Base-by-base conservation (phyloP, 768 basidiomycete genomes). In the Macrolepiota fuliginosa region DNA sequence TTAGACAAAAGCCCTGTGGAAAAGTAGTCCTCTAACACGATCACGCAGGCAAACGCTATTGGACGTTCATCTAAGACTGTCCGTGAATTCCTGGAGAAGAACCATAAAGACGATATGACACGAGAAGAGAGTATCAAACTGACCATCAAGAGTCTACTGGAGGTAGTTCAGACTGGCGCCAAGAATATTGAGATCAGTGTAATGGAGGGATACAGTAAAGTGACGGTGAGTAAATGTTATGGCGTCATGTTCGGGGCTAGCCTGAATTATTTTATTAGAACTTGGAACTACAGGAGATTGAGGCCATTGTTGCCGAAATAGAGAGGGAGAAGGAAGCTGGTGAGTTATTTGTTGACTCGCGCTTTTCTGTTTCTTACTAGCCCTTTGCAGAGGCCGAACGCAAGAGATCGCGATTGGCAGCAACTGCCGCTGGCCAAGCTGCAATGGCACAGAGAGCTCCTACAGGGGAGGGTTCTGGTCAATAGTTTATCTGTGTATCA, bases 161-260 rank as follows among this genome's bases (percentile, higher is more conserved):
- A 99, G 74, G 96, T 99, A 39, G 97, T 99, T 7, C 97, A 98
- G 77, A 98, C 97, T 1, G 97, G 97, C n/a, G 97, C 97, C 4
- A 98, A 98, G 81, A 99, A 99, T 75, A 98, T 99, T 64, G 97
- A 99, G 74, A 94, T 99, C 68, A 95, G 91, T 64, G 92, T 98
- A 49, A 96, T 98, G 93, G 95, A 97, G 71, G 85, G 89, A 63
- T 98, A 94, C 72, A 92, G 93, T 62, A 91, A 95, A 77, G 86
- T 96, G 58, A 92, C 93, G 49, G 96, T 97, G 65, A 62, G 81
- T 76, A 19, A 22, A 19, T 58, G 10, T 24, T 22, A 24, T 25
- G 52, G n/a, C 15, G 62, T 25, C 54, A 4, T n/a, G n/a, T 54
- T n/a, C 36, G 22, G 36, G 24, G 1, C 19, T 37, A 39, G 19